These are phyloP conservation scores for Meripilus lineatus DNA, from an alignment of 1,284 basidiomycete species.

Conservation along the genomic window DNA sequence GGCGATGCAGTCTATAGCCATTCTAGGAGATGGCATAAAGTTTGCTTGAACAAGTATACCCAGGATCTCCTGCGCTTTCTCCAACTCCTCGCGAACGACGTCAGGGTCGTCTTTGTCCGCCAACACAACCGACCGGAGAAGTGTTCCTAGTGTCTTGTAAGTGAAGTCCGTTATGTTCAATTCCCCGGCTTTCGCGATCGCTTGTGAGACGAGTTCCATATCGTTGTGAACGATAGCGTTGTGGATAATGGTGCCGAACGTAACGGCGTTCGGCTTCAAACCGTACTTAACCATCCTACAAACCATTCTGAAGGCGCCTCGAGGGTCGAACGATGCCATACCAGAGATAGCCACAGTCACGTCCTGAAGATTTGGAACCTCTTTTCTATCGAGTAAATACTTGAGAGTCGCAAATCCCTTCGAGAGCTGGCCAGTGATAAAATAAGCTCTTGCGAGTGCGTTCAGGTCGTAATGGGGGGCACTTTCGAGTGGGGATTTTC, in stretches of 20 bases:
- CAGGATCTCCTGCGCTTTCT: constrained; percentile 39
- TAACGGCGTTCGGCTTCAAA: constrained; percentile 45
- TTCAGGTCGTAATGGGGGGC: constrained; percentile 51
- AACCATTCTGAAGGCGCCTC: constrained; percentile 41
- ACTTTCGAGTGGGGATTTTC: constrained; percentile 40
- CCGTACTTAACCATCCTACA: constrained; percentile 42
- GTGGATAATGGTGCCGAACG: constrained; percentile 58
- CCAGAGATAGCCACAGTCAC: constrained; percentile 56
- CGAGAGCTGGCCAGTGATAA: constrained; percentile 46
- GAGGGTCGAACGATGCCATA: constrained; percentile 45
- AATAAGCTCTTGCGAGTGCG: constrained; percentile 55
- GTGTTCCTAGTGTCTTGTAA: constrained; percentile 41
- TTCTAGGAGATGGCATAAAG: constrained; percentile 37
- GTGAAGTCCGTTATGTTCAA: constrained; percentile 33
- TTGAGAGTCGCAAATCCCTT: constrained; percentile 46
- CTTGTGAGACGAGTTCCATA: constrained; percentile 34
- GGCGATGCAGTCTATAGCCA: constrained; percentile 48
- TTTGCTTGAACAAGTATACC: constrained; percentile 31
- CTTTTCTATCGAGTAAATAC: constrained; percentile 39
- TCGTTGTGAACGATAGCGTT: constrained; percentile 45
- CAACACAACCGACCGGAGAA: constrained; percentile 42
- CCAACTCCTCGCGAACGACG: constrained; percentile 31
- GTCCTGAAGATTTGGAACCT: constrained; percentile 57
- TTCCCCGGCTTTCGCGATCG: constrained; percentile 36
- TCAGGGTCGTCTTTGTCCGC: constrained; percentile 15